phyloP scores from a whole-genome alignment of 257 asterid genomes.

The Eustoma russellianum region DNA sequence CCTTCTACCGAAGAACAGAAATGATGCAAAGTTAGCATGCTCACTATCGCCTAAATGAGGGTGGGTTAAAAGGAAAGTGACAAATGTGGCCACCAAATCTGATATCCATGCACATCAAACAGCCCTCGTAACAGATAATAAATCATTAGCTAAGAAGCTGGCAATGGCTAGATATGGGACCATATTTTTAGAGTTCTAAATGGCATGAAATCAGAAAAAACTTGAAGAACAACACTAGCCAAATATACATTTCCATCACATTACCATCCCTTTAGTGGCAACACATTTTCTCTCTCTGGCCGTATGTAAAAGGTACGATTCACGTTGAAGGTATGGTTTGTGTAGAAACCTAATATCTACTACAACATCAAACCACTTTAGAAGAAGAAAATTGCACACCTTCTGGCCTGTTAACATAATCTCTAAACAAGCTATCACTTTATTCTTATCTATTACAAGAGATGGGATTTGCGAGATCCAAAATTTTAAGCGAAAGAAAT shows the following conservation, averaged over 20 bases:
- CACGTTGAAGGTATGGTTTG: constrained; percentile 6
- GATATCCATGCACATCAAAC: too few species aligned
- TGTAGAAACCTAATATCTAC: constrained; percentile 12
- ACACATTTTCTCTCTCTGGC: background rate
- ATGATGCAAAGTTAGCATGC: too few species aligned
- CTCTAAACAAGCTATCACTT: constrained; percentile 8
- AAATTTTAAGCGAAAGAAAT: constrained; percentile 2
- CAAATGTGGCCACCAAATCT: too few species aligned
- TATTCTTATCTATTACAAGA: constrained; percentile 5
- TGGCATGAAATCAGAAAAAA: too few species aligned
- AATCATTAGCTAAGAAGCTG: too few species aligned
- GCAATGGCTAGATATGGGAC: too few species aligned
- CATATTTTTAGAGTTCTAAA: too few species aligned
- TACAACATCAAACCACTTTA: constrained; percentile 8
- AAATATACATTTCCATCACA: constrained; percentile 9
- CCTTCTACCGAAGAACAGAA: too few species aligned
- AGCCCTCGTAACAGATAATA: too few species aligned
- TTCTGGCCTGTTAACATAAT: constrained; percentile 6
- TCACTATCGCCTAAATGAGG: too few species aligned
- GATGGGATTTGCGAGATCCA: constrained; percentile 4
- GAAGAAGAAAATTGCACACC: background rate
- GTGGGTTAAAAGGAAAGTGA: too few species aligned
- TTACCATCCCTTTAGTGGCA: background rate
- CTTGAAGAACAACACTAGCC: background rate
- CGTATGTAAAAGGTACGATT: constrained; percentile 4